Evolutionary conservation across 2,329 filamentous ascomycete species (phyloP).

Genomic region (Simplicillium sp.): DNA sequence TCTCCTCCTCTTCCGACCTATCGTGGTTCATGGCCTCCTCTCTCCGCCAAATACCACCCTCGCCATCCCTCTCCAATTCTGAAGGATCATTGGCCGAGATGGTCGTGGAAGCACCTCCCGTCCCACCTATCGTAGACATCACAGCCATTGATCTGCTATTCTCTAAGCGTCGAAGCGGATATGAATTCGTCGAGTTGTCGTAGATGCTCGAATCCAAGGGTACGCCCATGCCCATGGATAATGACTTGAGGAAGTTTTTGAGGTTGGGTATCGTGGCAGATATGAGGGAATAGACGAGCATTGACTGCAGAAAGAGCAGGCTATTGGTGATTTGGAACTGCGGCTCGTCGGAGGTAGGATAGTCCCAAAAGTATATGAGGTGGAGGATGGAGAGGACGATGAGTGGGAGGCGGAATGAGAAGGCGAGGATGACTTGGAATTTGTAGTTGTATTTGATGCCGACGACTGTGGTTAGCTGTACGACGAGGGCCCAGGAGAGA

Average conservation of each 20-base stretch:
- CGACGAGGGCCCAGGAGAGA: conserved; percentile 8
- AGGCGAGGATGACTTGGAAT: conserved; percentile 10
- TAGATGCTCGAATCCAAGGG: conserved; percentile 6
- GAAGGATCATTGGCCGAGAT: neutral
- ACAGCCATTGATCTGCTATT: conserved; percentile 5
- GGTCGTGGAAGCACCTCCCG: neutral
- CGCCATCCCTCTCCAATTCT: neutral
- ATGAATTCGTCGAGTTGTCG: conserved; percentile 5
- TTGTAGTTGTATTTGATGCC: conserved; percentile 10
- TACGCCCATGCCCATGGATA: conserved; percentile 8
- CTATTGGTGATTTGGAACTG: conserved; percentile 9
- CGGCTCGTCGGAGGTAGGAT: conserved; percentile 6
- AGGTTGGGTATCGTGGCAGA: conserved; percentile 14
- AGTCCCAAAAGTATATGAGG: conserved; percentile 6
- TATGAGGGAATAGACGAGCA: conserved; percentile 11
- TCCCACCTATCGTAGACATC: neutral
- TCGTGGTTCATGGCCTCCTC: conserved; percentile 1
- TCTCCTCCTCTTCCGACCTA: conserved; percentile 2
- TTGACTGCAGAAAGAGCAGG: conserved; percentile 10
- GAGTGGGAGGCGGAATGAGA: conserved; percentile 12
- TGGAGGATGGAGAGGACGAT: conserved; percentile 7
- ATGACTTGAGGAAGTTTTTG: conserved; percentile 12
- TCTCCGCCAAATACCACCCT: neutral
- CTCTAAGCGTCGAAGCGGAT: conserved; percentile 4
- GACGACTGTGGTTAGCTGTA: conserved; percentile 8